A percentile compares a stretch with the other conserved stretches of the same genome.
Evolutionary conservation across 2,329 filamentous ascomycete species (phyloP).

Genomic region (Escovopsis sp.): DNA sequence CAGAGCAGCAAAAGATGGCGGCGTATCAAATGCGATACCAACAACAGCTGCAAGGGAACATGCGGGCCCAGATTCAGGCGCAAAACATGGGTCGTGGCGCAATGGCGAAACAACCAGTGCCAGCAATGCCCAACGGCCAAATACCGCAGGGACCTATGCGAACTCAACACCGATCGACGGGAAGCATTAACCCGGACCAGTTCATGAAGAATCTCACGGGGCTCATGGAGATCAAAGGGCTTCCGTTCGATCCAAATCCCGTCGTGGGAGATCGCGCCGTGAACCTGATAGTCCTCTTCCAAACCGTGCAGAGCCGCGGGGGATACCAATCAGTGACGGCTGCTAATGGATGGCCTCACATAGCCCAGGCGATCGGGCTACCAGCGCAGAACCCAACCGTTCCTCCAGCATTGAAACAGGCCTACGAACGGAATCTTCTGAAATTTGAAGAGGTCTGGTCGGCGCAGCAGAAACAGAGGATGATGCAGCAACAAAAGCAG

Average conservation of each 20-base stretch:
- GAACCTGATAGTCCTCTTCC: conserved; percentile 64
- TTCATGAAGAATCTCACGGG: conserved; percentile 62
- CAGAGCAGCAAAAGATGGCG: conserved; percentile 61
- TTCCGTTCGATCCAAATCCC: conserved; percentile 62
- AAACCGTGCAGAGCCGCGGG: conserved; percentile 56
- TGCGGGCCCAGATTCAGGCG: conserved; percentile 37
- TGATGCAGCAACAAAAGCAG: conserved; percentile 34
- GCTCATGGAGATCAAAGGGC: conserved; percentile 63
- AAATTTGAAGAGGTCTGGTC: conserved; percentile 62
- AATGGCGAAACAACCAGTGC: conserved; percentile 38
- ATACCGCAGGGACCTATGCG: conserved; percentile 35
- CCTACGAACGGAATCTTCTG: conserved; percentile 63
- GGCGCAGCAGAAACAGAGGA: conserved; percentile 38
- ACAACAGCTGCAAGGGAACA: conserved; percentile 49
- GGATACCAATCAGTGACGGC: conserved; percentile 62
- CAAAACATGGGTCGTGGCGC: conserved; percentile 31
- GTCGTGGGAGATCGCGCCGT: conserved; percentile 59
- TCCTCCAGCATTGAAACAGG: conserved; percentile 51
- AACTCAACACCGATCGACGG: conserved; percentile 31
- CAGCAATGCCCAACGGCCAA: conserved; percentile 40
- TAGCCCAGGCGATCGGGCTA: conserved; percentile 53
- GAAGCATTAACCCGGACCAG: conserved; percentile 42
- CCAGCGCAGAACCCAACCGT: conserved; percentile 51
- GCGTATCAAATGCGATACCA: conserved; percentile 76
- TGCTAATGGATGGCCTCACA: conserved; percentile 56